Evolutionary conservation across 352 stramenopile genomes (phyloP).

Genomic region (Phytophthora sansomeana): DNA sequence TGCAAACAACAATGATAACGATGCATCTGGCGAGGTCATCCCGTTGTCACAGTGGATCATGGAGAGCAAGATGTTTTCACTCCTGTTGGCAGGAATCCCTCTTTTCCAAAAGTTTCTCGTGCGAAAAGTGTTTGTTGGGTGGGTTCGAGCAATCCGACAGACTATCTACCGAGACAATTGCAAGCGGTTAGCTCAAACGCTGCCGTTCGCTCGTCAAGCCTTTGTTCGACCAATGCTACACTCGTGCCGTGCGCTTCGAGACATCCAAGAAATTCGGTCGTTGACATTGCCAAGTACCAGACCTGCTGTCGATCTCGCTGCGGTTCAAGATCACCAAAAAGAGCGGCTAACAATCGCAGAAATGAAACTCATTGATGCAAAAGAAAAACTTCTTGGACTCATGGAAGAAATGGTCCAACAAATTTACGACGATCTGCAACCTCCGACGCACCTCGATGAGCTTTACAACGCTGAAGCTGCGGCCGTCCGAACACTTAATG

Average conservation of each 20-base stretch:
- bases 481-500: conserved; percentile 55
- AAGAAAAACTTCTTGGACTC: conserved; percentile 57
- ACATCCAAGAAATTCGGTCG: conserved; percentile 53
- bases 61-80: conserved; percentile 79
- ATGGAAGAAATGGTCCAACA: conserved; percentile 65
- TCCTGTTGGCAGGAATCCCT: conserved; percentile 71
- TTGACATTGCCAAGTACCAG: conserved; percentile 48
- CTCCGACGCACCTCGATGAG: conserved; percentile 56
- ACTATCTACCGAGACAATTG: conserved; percentile 57
- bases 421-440: conserved; percentile 49
- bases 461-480: conserved; percentile 55
- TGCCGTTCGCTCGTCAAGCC: conserved; percentile 49
- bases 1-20: conserved; percentile 44
- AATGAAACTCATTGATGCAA: conserved; percentile 72
- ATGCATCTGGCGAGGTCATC: conserved; percentile 59
- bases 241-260: conserved; percentile 44
- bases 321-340: conserved; percentile 62
- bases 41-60: conserved; percentile 74
- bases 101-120: conserved; percentile 80
- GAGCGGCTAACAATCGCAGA: conserved; percentile 45
- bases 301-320: conserved; percentile 36
- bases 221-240: conserved; percentile 54
- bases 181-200: conserved; percentile 34
- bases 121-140: conserved; percentile 65
- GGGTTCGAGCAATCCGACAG: conserved; percentile 42